Evolutionary conservation across 2,329 filamentous ascomycete species (phyloP).

Genomic region (Anisogramma anomala): DNA sequence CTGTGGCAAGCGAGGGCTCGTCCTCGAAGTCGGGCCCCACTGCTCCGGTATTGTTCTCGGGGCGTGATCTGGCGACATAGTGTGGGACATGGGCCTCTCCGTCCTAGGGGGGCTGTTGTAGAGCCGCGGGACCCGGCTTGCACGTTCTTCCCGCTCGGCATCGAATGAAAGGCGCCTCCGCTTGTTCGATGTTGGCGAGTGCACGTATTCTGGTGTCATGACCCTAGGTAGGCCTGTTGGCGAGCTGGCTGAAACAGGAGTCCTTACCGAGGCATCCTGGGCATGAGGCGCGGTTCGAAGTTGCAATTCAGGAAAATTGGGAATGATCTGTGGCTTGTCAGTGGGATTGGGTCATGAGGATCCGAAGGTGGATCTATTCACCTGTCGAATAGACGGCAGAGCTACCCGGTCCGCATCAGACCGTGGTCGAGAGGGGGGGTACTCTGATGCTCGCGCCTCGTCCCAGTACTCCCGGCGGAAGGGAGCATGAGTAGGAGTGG

Average conservation of each 20-base stretch:
- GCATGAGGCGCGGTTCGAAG: conserved; percentile 24
- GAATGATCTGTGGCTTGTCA: conserved; percentile 22
- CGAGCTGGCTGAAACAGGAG: conserved; percentile 25
- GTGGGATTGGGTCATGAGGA: too few relatives aligned
- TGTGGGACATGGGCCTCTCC: conserved; percentile 20
- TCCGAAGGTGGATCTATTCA: conserved; percentile 22
- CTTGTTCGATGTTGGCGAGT: conserved; percentile 38
- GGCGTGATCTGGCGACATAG: conserved; percentile 26
- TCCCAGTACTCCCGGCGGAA: conserved; percentile 33
- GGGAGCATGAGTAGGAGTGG: conserved; percentile 29
- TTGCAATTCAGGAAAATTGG: conserved; percentile 31
- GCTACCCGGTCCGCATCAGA: conserved; percentile 30
- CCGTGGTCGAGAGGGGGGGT: conserved; percentile 23
- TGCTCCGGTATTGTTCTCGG: conserved; percentile 22
- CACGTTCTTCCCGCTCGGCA: conserved; percentile 29
- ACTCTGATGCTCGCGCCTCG: conserved; percentile 24
- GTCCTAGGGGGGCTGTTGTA: conserved; percentile 26
- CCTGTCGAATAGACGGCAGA: conserved; percentile 43
- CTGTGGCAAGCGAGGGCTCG: conserved; percentile 26
- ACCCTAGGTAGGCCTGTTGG: conserved; percentile 22
- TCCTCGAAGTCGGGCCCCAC: conserved; percentile 25
- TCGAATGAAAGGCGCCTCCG: conserved; percentile 35
- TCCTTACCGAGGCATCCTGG: conserved; percentile 23
- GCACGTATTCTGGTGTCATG: conserved; percentile 34
- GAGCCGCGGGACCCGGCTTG: conserved; percentile 35